phyloP scores from a whole-genome alignment of 2,329 filamentous ascomycete genomes.

The Aspergillus terreus region DNA sequence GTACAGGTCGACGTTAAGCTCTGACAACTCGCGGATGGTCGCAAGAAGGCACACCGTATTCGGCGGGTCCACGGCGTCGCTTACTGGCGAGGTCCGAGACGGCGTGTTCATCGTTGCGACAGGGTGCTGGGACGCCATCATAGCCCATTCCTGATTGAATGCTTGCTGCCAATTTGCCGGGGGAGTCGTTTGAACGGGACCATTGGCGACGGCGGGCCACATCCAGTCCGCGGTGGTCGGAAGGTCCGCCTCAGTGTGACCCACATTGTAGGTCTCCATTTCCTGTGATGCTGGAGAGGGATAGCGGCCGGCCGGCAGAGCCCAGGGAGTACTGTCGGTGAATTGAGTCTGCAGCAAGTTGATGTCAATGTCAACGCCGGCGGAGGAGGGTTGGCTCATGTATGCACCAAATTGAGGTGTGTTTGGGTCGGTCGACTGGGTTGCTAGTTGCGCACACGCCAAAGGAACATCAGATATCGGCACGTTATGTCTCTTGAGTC shows the following conservation, averaged over 20 bases:
- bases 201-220: background rate
- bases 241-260: background rate
- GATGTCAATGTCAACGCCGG: background rate
- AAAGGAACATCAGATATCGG: no score
- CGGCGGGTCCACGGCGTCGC: background rate
- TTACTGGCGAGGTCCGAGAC: background rate
- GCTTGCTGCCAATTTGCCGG: conserved; percentile 2
- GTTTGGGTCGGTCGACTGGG: background rate
- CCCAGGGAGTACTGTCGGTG: background rate
- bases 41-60: background rate
- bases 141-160: conserved; percentile 1
- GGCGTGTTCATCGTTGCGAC: background rate
- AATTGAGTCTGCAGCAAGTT: background rate
- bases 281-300: conserved; percentile 3
- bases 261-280: background rate
- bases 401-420: background rate
- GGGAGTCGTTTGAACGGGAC: background rate
- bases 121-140: background rate
- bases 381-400: no score
- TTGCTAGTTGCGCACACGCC: background rate
- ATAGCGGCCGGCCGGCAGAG: background rate
- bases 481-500: background rate
- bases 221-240: conserved; percentile 1
- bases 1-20: conserved; percentile 3
- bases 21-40: conserved; percentile 1